Conservation (phyloP, 2,329 filamentous ascomycete genomes). For the Teratosphaeria destructans region DNA sequence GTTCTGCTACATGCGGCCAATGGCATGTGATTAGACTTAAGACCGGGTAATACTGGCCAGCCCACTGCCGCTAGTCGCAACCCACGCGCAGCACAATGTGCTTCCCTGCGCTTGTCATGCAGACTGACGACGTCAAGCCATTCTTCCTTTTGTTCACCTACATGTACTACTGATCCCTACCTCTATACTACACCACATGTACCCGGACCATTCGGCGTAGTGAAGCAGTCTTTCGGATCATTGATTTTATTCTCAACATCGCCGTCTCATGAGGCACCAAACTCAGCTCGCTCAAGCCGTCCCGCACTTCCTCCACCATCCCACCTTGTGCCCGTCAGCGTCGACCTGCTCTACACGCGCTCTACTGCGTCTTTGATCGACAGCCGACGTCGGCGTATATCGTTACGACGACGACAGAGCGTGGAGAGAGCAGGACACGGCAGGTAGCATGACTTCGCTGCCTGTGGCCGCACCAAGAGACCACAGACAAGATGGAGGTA, state of each 20-base stretch:
- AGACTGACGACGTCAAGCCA: neutral
- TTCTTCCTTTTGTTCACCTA: neutral
- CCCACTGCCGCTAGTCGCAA: neutral
- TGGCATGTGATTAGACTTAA: neutral
- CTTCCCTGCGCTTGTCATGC: neutral
- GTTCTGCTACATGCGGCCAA: neutral
- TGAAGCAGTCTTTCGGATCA: neutral
- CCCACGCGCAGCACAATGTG: neutral
- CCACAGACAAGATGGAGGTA: neutral
- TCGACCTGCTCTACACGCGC: neutral
- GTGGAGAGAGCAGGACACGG: neutral
- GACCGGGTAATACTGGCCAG: neutral
- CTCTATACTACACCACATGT: neutral
- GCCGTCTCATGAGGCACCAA: neutral
- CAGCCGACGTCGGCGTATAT: neutral
- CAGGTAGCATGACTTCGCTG: neutral
- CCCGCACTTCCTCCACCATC: neutral
- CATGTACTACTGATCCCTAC: neutral
- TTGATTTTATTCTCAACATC: neutral
- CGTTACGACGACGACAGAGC: neutral
- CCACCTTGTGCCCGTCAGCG: neutral
- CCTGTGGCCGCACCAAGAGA: neutral
- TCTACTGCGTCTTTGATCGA: neutral
- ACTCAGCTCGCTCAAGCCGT: neutral
- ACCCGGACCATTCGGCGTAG: neutral